Percentiles rank a stretch among this genome's conserved stretches.
These are phyloP conservation scores for Colletotrichum sublineola DNA, from an alignment of 2,329 filamentous ascomycete species.

Conservation along the genomic window DNA sequence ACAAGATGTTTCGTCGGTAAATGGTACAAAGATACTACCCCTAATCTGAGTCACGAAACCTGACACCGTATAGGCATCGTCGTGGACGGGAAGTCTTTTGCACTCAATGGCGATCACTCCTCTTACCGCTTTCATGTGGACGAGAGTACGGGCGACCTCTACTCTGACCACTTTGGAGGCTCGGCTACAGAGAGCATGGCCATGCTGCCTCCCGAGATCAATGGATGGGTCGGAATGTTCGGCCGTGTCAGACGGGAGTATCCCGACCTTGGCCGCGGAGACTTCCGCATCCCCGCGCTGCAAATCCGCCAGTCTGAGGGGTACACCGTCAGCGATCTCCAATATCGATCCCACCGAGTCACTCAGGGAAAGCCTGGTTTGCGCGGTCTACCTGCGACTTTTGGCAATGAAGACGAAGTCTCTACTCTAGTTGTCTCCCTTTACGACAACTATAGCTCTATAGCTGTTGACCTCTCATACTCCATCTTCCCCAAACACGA, in stretches of 20 bases:
- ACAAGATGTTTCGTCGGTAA: constrained; percentile 17
- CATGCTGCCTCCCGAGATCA: constrained; percentile 51
- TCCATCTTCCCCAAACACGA: constrained; percentile 74
- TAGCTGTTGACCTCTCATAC: constrained; percentile 71
- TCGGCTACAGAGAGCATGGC: constrained; percentile 61
- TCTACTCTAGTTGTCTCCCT: constrained; percentile 70
- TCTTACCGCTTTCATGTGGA: constrained; percentile 76
- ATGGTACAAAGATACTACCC: neutral
- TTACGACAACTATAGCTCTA: constrained; percentile 69
- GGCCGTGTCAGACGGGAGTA: constrained; percentile 70
- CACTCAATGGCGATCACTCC: constrained; percentile 67
- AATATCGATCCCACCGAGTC: constrained; percentile 70
- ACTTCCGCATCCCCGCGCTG: constrained; percentile 72
- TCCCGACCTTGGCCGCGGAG: constrained; percentile 73
- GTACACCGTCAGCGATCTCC: constrained; percentile 69
- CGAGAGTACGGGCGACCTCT: constrained; percentile 65
- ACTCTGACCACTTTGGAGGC: constrained; percentile 73
- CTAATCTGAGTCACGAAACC: neutral
- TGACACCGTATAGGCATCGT: constrained; percentile 58
- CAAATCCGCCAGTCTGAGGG: constrained; percentile 71
- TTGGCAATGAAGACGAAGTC: constrained; percentile 67
- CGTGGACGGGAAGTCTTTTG: constrained; percentile 68
- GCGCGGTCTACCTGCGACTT: constrained; percentile 70
- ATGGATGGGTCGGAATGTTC: constrained; percentile 67
- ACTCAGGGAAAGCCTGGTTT: constrained; percentile 68